Evolutionary conservation across 805 yeast species (phyloP).

Genomic region (Starmerella geochares): DNA sequence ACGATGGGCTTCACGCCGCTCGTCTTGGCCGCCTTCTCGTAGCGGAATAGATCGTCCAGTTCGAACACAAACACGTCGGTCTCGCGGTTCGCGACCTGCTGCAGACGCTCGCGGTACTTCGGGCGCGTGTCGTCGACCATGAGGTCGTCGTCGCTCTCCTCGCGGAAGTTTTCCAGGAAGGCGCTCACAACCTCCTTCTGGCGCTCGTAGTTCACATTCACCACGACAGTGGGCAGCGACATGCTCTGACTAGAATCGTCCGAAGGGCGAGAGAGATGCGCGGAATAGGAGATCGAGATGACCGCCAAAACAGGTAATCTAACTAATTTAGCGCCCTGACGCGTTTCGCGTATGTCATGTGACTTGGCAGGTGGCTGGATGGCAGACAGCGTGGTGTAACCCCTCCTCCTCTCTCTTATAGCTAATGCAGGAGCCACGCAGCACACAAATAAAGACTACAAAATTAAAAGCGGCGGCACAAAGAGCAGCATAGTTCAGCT

Average conservation of each 20-base stretch:
- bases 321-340: conserved; percentile 1
- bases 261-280: neutral
- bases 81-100: conserved; percentile 77
- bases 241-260: neutral
- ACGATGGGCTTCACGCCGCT: conserved; percentile 38
- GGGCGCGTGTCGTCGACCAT: conserved; percentile 25
- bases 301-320: conserved; percentile 7
- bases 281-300: conserved; percentile 4
- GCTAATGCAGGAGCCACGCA: too few relatives aligned
- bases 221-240: conserved; percentile 23
- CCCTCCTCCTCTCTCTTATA: too few relatives aligned
- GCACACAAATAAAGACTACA: too few relatives aligned
- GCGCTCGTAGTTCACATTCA: conserved; percentile 63
- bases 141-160: conserved; percentile 35
- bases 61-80: conserved; percentile 57
- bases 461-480: too few relatives aligned
- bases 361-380: neutral
- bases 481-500: too few relatives aligned
- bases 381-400: too few relatives aligned
- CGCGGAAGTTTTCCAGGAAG: conserved; percentile 51
- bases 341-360: conserved; percentile 8
- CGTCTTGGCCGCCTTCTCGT: conserved; percentile 41
- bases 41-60: conserved; percentile 70
- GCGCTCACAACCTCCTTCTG: conserved; percentile 49
- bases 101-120: conserved; percentile 67